phyloP scores from a whole-genome alignment of 2,329 filamentous ascomycete species.

The Ophioceras dolichostomum region DNA sequence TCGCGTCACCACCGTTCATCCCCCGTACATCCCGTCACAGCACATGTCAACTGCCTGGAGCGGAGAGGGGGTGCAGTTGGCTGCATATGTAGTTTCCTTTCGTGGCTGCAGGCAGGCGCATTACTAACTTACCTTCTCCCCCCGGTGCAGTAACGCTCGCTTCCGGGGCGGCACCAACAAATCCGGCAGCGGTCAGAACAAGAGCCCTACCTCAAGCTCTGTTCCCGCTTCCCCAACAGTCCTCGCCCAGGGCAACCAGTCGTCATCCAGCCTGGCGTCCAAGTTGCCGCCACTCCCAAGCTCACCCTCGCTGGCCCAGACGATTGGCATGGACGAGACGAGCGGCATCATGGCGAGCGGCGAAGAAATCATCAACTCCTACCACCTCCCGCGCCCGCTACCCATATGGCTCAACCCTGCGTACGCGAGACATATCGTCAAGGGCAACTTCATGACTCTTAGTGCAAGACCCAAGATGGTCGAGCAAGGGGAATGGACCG shows the following conservation, averaged over 20 bases:
- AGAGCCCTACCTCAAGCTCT: conserved; percentile 1
- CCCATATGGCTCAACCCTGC: conserved; percentile 66
- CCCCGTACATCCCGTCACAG: too few species aligned
- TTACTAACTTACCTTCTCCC: too few species aligned
- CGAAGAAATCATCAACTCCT: conserved; percentile 44
- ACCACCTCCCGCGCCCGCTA: conserved; percentile 52
- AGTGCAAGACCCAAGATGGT: conserved; percentile 88
- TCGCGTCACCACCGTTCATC: too few species aligned
- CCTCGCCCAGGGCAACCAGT: conserved; percentile 34
- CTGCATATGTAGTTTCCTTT: too few species aligned
- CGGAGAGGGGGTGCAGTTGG: too few species aligned
- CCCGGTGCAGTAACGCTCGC: conserved; percentile 3
- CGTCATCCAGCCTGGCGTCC: conserved; percentile 38
- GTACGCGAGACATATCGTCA: conserved; percentile 79
- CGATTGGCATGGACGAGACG: conserved; percentile 56
- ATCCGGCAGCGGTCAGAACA: not conserved
- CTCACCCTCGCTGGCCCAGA: conserved; percentile 52
- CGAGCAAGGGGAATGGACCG: conserved; percentile 90
- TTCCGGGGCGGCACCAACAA: conserved; percentile 2
- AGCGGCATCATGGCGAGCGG: conserved; percentile 31
- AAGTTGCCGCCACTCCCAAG: conserved; percentile 49
- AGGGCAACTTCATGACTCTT: conserved; percentile 94
- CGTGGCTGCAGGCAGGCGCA: too few species aligned
- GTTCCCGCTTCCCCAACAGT: conserved; percentile 25
- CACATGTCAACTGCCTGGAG: too few species aligned